Evolutionary conservation across 768 basidiomycete genomes (phyloP), one percentile per base, ranked within the genome.

Genomic region (Fomitopsis serialis): DNA sequence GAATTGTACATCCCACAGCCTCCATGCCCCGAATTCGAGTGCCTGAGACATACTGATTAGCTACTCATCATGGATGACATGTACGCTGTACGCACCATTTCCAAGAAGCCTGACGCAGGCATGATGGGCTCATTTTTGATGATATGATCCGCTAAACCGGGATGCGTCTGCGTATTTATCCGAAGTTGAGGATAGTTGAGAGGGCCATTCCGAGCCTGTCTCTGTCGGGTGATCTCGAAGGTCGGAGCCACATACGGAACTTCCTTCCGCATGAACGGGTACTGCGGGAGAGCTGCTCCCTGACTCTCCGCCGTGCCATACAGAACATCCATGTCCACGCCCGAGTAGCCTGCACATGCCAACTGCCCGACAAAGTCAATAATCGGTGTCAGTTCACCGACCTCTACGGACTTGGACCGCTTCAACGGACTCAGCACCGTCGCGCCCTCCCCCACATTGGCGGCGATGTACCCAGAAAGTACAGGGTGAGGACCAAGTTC

Each of bases 61-160:
- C 53, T 5, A 5, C 48, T 27, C 59, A 25, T 19, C 57, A 48
- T 2, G 65, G 40, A 19, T 6, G 19, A 23, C 37, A 22, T 19
- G n/a, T n/a, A n/a, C n/a, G 29, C 5, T 32, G 12, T 12, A 43
- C 44, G 10, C 13, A 74, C 73, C 71, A 74, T 73, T 50, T 68
- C 66, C 2, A 73, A 58, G 46, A 61, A 78, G 19, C 74, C 77
- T 13, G 76, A 68, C 12, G 74, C 76, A 8, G 77, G 75, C 70
- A 77, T 71, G 23, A 78, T 75, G 0, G 74, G 67, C 19, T 76
- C 74, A 1, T 71, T 71, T 22, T 70, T 68, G 35, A 78, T 74
- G 17, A 76, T 57, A 56, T 79, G 78, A 32, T 77, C 68, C 0
- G 75, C 70, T 10, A 79, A 58, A 21, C 66, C 67, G 0, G 78